Evolutionary conservation across 441 rosid species (phyloP).

Genomic region (Populus tomentosa): DNA sequence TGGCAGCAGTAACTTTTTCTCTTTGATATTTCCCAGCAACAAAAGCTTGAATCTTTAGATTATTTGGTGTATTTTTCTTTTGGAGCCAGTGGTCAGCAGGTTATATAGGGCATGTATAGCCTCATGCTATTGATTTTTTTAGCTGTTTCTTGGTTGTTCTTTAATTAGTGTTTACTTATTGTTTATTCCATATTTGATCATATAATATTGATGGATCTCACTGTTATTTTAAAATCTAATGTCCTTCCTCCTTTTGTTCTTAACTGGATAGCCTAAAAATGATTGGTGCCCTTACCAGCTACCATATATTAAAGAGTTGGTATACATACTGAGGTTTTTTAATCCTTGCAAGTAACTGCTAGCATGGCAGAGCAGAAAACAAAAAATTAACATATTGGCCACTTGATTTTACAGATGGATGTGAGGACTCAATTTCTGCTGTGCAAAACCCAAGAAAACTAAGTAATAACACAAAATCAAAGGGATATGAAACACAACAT

Average conservation of each 20-base stretch:
- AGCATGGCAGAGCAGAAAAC: neutral
- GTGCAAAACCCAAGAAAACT: neutral
- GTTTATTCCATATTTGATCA: neutral
- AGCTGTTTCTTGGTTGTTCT: neutral
- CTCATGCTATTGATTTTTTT: neutral
- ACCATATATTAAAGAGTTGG: constrained; percentile 3
- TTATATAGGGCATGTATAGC: neutral
- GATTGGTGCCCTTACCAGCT: constrained; percentile 7
- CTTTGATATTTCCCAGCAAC: neutral
- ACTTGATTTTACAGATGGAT: neutral
- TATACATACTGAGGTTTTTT: neutral
- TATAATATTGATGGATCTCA: constrained; percentile 9
- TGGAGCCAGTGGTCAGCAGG: neutral
- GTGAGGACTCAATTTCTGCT: neutral
- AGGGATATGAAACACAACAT: too few relatives aligned
- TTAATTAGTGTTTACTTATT: neutral
- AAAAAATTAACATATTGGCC: neutral
- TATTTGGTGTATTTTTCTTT: neutral
- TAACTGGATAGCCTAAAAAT: neutral
- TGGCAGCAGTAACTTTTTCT: neutral
- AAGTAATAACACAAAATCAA: too few relatives aligned
- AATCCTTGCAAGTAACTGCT: neutral
- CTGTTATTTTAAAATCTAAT: constrained; percentile 4
- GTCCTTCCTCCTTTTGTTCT: constrained; percentile 8
- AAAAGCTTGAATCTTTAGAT: neutral